Base-by-base conservation (phyloP, 2,329 filamentous ascomycete species). In the Myriosclerotinia scirpicola region DNA sequence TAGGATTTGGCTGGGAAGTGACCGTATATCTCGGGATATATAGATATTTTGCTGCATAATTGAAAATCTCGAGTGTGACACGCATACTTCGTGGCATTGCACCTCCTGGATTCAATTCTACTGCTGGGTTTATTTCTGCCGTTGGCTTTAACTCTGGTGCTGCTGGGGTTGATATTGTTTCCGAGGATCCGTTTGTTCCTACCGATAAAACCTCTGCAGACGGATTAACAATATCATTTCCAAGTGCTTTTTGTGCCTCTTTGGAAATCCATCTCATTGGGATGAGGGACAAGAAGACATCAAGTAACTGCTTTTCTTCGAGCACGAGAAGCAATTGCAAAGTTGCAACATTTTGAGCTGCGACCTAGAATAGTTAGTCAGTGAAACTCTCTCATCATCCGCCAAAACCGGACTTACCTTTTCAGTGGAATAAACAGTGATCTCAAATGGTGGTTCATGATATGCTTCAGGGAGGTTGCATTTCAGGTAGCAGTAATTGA, bases 41-140 rank as follows among this genome's bases (percentile, higher is more conserved):
- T 22, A 44, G 38, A 46, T 60, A 44, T n/a, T 14, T 61, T 53
- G 64, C 64, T 53, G 64, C 54, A 61, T 60, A 44, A 38, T 59
- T 65, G 17, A 52, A 65, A 12, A 53, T 46, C 15, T 65, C 64
- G 22, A 14, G 58, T 8, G 14, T 52, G 8, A 38, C 44, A 14
- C 9, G 9, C 53, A 7, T 34, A n/a, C 26, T 60, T 5, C 3
- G 8, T 50, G n/a, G 3, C 5, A 17, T 22, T n/a, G 3, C 12
- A 20, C 36, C n/a, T 40, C 26, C n/a, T 26, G n/a, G 46, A 8
- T 8, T 14, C 3, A 7, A 20, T 17, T 48, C 17, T 26, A 5
- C n/a, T 26, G 14, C 7, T 26, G n/a, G 30, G 7, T n/a, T 17
- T 40, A 38, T 3, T 42, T 30, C 22, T 7, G 26, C 17, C 15